Evolutionary conservation across 352 stramenopile species (phyloP).

Genomic region (Pelagophyceae sp.): DNA sequence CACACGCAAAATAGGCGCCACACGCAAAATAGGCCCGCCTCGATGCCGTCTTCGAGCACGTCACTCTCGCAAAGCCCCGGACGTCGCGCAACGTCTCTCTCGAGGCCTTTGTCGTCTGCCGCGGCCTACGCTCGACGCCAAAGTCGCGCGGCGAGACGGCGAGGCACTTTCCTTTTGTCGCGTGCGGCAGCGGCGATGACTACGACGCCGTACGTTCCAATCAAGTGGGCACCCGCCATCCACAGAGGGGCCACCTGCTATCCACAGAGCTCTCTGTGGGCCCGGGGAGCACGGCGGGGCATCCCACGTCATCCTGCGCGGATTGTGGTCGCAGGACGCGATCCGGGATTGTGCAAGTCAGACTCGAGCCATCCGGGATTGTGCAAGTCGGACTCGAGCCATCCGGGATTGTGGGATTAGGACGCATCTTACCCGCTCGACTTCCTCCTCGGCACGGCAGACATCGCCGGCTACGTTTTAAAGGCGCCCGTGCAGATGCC

Average conservation of each 20-base stretch:
- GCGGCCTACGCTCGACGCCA: conserved; percentile 39
- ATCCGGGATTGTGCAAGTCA: not conserved
- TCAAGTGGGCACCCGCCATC: no score
- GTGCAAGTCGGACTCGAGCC: not conserved
- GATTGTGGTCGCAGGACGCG: not conserved
- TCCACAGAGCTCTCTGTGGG: no score
- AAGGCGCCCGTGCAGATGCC: not conserved
- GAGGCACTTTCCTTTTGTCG: conserved; percentile 55
- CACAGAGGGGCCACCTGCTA: no score
- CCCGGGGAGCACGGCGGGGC: no score
- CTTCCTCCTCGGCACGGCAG: not conserved
- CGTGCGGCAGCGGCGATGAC: conserved; percentile 61
- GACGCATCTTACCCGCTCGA: conserved; percentile 67
- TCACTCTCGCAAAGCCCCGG: conserved; percentile 69
- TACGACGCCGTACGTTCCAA: conserved; percentile 52
- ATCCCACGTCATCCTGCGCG: no score
- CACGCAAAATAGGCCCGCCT: conserved; percentile 43
- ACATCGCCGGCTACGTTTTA: not conserved
- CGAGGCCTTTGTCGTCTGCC: conserved; percentile 26
- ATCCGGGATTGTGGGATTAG: not conserved
- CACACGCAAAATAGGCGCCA: no score
- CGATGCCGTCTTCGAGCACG: conserved; percentile 53
- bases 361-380: not conserved
- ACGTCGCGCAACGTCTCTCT: conserved; percentile 69
- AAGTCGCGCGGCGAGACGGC: conserved; percentile 44